Base-by-base conservation (phyloP, 2,329 filamentous ascomycete genomes). In the Ciborinia camelliae region DNA sequence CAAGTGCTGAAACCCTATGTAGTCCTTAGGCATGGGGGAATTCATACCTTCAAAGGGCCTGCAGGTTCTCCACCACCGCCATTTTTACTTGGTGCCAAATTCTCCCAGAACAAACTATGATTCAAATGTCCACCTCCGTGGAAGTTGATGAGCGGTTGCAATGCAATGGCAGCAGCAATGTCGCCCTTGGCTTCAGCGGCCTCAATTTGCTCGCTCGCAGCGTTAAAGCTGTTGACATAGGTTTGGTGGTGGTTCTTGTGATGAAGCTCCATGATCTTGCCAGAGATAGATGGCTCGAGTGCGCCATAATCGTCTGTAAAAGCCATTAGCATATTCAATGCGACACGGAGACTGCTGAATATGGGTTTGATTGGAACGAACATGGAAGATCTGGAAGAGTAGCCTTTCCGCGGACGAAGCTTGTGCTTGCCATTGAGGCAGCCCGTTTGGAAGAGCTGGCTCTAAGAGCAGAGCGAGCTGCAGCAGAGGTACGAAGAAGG, bases 231-330 rank as follows among this genome's bases (percentile, higher is more conserved):
- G 79, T 88, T 95, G 73, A 97, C 91, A 78, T 97, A 97, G 74
- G 92, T 93, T 79, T 94, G 88, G 82, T 97, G 93, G 84, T 97
- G 92, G 80, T 92, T 94, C 81, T 86, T 88, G 86, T 97, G 90
- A 84, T 97, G 93, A 53, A 96, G 86, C 81, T 96, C 91, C 93
- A 97, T 97, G 82, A 97, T 97, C 80, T 95, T 87, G 77, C 90
- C 90, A 57, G 90, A 93, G 81, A 97, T 87, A 75, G 82, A 76
- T 59, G 86, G 86, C 81, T 99, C 95, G 73, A 99, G 92, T 61
- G 93, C 95, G 76, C 90, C 91, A 79, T 97, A 99, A 84, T 97
- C 95, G 77, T 98, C 94, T 97, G 71, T 41, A 26, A 23, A 18
- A 4, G 5, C 4, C 30, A 61, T 69, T 59, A 68, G 54, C 26